These are phyloP conservation scores for Penicillium canariense DNA, from an alignment of 495 filamentous ascomycete genomes.

Conservation along the genomic window DNA sequence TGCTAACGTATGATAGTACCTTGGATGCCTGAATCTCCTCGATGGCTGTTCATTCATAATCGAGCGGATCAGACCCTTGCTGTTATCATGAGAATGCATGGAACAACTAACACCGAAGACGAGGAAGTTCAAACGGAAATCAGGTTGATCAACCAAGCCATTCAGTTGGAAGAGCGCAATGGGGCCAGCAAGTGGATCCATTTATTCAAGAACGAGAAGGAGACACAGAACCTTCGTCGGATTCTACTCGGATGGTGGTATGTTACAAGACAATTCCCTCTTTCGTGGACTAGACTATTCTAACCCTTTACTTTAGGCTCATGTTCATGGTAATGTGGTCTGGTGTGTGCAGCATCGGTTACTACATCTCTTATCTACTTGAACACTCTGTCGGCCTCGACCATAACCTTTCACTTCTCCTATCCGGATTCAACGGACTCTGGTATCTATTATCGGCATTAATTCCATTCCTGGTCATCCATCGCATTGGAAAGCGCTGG, in stretches of 20 bases:
- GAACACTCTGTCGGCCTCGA: background rate
- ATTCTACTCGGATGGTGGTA: background rate
- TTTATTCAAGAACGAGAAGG: conserved; percentile 5
- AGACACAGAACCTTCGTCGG: conserved; percentile 5
- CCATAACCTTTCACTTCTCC: conserved; percentile 3
- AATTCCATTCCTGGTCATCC: background rate
- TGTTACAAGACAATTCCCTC: background rate
- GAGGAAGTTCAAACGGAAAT: background rate
- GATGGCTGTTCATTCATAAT: conserved; percentile 10
- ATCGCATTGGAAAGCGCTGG: background rate
- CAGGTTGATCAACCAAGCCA: conserved; percentile 1
- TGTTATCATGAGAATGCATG: conserved; percentile 1
- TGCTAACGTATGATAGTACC: background rate
- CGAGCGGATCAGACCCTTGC: background rate
- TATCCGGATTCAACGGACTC: background rate
- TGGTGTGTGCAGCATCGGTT: conserved; percentile 5
- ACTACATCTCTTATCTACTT: conserved; percentile 9
- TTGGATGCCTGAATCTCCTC: conserved; percentile 8
- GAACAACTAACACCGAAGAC: background rate
- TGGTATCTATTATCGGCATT: background rate
- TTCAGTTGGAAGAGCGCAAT: conserved; percentile 8
- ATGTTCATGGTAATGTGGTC: conserved; percentile 13
- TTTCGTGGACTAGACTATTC: background rate
- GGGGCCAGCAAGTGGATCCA: conserved; percentile 5
- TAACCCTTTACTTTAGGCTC: background rate